Percentiles rank a stretch among this genome's conserved stretches.
Conservation (phyloP, 371 early-diverging fungal genomes). For the Mucor saturninus region DNA sequence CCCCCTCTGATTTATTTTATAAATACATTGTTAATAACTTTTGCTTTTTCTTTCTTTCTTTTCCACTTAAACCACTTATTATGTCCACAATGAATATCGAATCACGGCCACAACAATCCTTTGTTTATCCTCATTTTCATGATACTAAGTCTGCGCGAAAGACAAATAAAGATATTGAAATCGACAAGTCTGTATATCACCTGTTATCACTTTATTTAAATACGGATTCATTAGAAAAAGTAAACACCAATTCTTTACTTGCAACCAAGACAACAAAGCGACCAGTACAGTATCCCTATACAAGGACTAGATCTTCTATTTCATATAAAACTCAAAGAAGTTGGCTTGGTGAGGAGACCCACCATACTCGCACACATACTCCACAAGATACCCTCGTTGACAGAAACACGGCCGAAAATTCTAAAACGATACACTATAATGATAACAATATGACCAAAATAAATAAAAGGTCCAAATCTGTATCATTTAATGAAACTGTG, state of each 20-base stretch:
- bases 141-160: constrained; percentile 14
- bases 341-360: constrained; percentile 28
- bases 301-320: neutral
- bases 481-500: constrained; percentile 36
- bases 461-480: constrained; percentile 24
- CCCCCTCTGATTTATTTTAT: neutral
- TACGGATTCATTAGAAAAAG: constrained; percentile 1
- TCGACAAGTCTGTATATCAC: constrained; percentile 28
- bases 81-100: constrained; percentile 15
- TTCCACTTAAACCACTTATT: neutral
- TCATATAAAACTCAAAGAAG: constrained; percentile 1
- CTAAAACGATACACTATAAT: neutral
- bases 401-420: constrained; percentile 24
- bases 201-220: constrained; percentile 22
- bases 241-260: neutral
- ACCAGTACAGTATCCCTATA: constrained; percentile 12
- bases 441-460: neutral
- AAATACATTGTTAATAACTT: neutral
- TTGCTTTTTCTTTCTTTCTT: neutral
- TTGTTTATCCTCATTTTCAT: constrained; percentile 20
- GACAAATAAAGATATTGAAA: constrained; percentile 18
- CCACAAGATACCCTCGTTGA: constrained; percentile 12
- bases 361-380: neutral
- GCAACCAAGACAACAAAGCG: neutral
- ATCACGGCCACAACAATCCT: constrained; percentile 14